Conservation (phyloP, 176 grass and related monocot species). For the Juncus effusus region DNA sequence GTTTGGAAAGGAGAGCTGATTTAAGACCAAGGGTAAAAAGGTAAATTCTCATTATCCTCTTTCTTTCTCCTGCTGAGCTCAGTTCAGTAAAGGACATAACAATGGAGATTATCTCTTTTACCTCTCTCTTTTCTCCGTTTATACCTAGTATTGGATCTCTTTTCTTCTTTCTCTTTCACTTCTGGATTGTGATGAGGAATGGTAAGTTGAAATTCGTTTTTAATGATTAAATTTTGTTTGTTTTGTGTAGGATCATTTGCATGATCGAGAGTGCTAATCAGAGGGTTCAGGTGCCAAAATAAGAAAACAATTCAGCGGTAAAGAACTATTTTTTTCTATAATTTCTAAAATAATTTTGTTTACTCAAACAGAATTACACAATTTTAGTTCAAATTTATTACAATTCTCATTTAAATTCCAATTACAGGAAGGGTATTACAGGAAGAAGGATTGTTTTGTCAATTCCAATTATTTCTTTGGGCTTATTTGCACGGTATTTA, state of each 20-base stretch:
- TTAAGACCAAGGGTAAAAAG: no score
- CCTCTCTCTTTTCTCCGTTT: slow-evolving; percentile 13
- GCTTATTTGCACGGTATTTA: slow-evolving; percentile 30
- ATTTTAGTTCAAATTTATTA: neutral
- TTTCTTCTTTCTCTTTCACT: slow-evolving; percentile 9
- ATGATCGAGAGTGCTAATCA: neutral
- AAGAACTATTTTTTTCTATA: neutral
- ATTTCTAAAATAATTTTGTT: neutral
- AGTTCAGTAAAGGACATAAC: neutral
- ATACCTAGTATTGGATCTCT: slow-evolving; percentile 8
- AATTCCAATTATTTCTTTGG: slow-evolving; percentile 39
- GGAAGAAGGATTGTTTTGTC: slow-evolving; percentile 45
- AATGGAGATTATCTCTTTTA: slow-evolving; percentile 29
- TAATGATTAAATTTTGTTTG: neutral
- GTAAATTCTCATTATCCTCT: neutral
- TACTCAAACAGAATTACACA: neutral
- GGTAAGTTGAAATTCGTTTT: neutral
- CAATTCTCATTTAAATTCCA: slow-evolving; percentile 3
- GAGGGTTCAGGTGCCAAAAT: neutral
- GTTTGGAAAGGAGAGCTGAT: no score
- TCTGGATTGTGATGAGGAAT: neutral
- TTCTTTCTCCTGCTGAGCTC: neutral
- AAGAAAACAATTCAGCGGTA: neutral
- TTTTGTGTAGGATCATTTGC: slow-evolving; percentile 1
- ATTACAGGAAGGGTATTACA: neutral